Conservation (phyloP, 2,329 filamentous ascomycete species). For the Cryphonectria radicalis region DNA sequence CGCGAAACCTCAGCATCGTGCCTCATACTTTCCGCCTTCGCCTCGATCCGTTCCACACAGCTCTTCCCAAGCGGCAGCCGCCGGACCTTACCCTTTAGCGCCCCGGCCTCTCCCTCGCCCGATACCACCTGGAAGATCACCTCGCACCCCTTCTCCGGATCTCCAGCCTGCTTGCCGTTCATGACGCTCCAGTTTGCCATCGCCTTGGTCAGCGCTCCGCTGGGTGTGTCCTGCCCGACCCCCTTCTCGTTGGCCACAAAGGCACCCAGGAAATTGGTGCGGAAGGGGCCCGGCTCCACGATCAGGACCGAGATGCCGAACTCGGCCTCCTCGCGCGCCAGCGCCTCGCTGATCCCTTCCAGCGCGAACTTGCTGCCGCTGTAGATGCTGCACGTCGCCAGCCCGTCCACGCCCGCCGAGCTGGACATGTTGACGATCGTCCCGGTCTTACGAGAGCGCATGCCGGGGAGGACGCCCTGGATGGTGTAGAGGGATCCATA, state of each 20-base stretch:
- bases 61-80: constrained; percentile 43
- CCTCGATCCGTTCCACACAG: constrained; percentile 30
- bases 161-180: constrained; percentile 35
- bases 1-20: constrained; percentile 1
- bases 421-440: constrained; percentile 38
- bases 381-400: constrained; percentile 28
- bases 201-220: not conserved
- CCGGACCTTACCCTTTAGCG: constrained; percentile 40
- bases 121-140: constrained; percentile 44
- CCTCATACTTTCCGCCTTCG: constrained; percentile 10
- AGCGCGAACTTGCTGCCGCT: constrained; percentile 40
- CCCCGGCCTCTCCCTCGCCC: constrained; percentile 38
- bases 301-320: constrained; percentile 39
- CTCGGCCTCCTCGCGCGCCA: constrained; percentile 40
- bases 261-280: constrained; percentile 22
- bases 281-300: constrained; percentile 48
- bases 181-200: not conserved
- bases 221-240: constrained; percentile 1
- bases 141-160: constrained; percentile 42
- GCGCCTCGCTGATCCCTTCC: constrained; percentile 44
- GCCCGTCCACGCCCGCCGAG: constrained; percentile 34
- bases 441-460: constrained; percentile 35
- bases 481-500: constrained; percentile 37
- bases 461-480: constrained; percentile 37
- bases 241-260: constrained; percentile 5